phyloP scores from a whole-genome alignment of 2,329 filamentous ascomycete genomes.

The Nothomitra cinnamomea region DNA sequence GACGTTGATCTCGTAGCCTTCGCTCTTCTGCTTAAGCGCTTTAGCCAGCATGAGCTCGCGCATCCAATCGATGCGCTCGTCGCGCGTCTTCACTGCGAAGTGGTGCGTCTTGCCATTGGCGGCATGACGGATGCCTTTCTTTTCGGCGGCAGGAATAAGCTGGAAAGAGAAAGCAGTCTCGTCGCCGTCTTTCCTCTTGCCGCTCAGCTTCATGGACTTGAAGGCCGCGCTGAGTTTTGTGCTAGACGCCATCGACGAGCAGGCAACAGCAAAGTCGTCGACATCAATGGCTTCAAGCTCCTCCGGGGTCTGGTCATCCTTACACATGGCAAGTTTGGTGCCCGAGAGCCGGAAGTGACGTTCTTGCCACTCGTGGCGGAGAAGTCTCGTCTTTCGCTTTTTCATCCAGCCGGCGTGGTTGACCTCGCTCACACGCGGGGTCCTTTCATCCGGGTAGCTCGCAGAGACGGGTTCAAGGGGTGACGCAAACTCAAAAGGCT shows the following conservation, averaged over 20 bases:
- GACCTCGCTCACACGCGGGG: slow-evolving; percentile 27
- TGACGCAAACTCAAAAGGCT: slow-evolving; percentile 17
- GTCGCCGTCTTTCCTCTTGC: slow-evolving; percentile 36
- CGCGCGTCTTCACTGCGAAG: slow-evolving; percentile 73
- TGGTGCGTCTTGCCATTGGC: slow-evolving; percentile 73
- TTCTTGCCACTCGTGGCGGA: slow-evolving; percentile 87
- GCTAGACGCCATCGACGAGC: slow-evolving; percentile 55
- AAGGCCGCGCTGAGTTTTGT: slow-evolving; percentile 81
- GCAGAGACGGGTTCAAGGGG: slow-evolving; percentile 19
- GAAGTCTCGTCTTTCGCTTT: slow-evolving; percentile 77
- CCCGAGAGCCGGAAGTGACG: slow-evolving; percentile 76
- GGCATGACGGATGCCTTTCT: slow-evolving; percentile 30
- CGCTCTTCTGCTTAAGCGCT: slow-evolving; percentile 66
- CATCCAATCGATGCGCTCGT: slow-evolving; percentile 97
- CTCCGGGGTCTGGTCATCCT: slow-evolving; percentile 35
- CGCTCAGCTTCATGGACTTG: slow-evolving; percentile 54
- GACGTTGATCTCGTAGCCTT: slow-evolving; percentile 67
- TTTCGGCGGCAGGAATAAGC: slow-evolving; percentile 53
- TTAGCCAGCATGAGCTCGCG: slow-evolving; percentile 82
- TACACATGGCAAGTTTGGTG: slow-evolving; percentile 58
- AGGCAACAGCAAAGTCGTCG: slow-evolving; percentile 76
- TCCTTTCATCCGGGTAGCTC: slow-evolving; percentile 14
- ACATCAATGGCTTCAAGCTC: slow-evolving; percentile 70
- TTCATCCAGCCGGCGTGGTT: slow-evolving; percentile 79
- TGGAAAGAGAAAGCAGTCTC: slow-evolving; percentile 67